Conservation (phyloP, 2,329 filamentous ascomycete genomes). For the Talaromyces sp. region DNA sequence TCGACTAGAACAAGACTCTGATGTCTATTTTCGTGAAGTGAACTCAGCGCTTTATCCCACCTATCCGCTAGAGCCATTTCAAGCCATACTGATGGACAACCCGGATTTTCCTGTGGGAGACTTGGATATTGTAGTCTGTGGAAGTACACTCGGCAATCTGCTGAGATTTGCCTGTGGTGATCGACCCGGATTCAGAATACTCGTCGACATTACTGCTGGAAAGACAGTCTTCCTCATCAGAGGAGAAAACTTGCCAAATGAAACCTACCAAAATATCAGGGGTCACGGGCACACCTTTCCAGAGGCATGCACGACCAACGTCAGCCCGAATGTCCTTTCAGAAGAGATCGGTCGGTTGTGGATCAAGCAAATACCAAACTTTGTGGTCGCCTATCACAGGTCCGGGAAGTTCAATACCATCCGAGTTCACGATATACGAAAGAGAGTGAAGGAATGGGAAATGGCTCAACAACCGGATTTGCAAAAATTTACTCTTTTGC, state of each 20-base stretch:
- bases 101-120: constrained; percentile 36
- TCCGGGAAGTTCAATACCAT: constrained; percentile 48
- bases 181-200: constrained; percentile 59
- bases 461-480: constrained; percentile 33
- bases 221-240: constrained; percentile 66
- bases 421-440: constrained; percentile 39
- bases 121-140: constrained; percentile 63
- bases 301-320: constrained; percentile 62
- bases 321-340: constrained; percentile 38
- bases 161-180: constrained; percentile 56
- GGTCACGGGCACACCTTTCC: constrained; percentile 71
- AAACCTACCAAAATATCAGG: constrained; percentile 56
- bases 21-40: constrained; percentile 50
- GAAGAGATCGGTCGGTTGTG: constrained; percentile 53
- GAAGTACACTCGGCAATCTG: constrained; percentile 64
- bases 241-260: constrained; percentile 61
- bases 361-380: constrained; percentile 55
- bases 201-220: constrained; percentile 60
- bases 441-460: constrained; percentile 48
- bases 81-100: constrained; percentile 45
- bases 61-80: constrained; percentile 51
- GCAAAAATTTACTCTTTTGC: constrained; percentile 16
- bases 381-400: constrained; percentile 56
- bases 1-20: constrained; percentile 48
- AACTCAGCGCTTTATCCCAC: constrained; percentile 36